phyloP scores from a whole-genome alignment of 2,329 filamentous ascomycete genomes.

The Sporothrix globosa region DNA sequence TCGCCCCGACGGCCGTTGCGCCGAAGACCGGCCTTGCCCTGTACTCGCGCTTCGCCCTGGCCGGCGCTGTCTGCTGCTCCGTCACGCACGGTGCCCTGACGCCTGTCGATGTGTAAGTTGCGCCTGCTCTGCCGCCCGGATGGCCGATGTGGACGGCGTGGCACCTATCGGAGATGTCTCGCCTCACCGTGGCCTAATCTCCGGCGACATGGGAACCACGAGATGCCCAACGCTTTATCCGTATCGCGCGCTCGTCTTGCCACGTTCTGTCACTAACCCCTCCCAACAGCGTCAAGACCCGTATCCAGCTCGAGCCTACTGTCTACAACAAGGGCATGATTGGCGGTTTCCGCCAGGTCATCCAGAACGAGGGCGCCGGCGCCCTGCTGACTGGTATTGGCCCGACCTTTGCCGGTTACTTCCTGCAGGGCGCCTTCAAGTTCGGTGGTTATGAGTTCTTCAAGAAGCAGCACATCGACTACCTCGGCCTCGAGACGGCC shows the following conservation, averaged over 20 bases:
- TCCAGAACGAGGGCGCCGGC: constrained; percentile 73
- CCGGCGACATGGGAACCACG: neutral
- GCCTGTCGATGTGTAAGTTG: constrained; percentile 97
- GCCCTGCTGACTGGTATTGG: constrained; percentile 78
- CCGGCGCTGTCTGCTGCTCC: constrained; percentile 96
- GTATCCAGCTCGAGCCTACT: constrained; percentile 79
- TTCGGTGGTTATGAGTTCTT: constrained; percentile 88
- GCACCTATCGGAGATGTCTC: neutral
- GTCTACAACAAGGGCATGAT: constrained; percentile 82
- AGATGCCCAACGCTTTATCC: neutral
- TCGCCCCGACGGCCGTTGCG: constrained; percentile 46
- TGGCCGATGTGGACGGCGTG: neutral
- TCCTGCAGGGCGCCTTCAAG: constrained; percentile 84
- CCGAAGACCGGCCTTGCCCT: constrained; percentile 62
- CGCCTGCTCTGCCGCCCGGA: neutral
- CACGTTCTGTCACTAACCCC: neutral
- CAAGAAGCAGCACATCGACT: constrained; percentile 80
- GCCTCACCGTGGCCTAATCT: neutral
- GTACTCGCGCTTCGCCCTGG: constrained; percentile 95
- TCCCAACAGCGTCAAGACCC: constrained; percentile 74
- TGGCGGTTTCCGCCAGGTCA: constrained; percentile 76
- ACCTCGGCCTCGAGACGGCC: constrained; percentile 70
- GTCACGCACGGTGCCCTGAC: constrained; percentile 96
- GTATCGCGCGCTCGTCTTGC: neutral
- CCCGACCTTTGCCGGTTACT: constrained; percentile 79